Evolutionary conservation across 345 rosid genomes (phyloP).

Genomic region (Excoecaria agallocha): DNA sequence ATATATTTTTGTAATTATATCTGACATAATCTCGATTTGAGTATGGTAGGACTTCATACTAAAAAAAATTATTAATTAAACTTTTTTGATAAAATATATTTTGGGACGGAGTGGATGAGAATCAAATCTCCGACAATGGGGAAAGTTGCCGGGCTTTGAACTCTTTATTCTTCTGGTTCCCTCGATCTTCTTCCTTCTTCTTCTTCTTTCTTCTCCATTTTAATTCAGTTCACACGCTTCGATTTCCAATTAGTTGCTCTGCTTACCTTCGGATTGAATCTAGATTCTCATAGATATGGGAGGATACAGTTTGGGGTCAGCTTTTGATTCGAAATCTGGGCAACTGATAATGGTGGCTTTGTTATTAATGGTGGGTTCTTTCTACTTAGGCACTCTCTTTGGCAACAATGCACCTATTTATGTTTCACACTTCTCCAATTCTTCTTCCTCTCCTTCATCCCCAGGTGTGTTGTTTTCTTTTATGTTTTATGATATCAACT

Average conservation of each 20-base stretch:
- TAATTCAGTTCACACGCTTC: neutral
- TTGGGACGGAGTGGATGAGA: no score
- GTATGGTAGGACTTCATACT: no score
- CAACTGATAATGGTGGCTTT: slow-evolving; percentile 66
- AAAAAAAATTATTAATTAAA: no score
- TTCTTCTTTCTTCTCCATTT: neutral
- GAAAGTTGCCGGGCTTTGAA: no score
- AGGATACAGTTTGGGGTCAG: slow-evolving; percentile 46
- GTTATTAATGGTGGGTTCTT: slow-evolving; percentile 68
- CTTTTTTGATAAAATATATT: no score
- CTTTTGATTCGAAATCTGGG: slow-evolving; percentile 68
- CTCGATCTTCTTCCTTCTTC: neutral
- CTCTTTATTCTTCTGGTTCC: no score
- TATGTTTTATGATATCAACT: neutral
- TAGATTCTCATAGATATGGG: slow-evolving; percentile 42
- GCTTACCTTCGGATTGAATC: neutral
- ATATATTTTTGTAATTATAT: no score
- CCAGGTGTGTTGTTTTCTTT: slow-evolving; percentile 20
- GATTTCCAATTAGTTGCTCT: neutral
- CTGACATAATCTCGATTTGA: no score
- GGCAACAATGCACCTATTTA: slow-evolving; percentile 57
- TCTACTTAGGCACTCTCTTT: slow-evolving; percentile 75
- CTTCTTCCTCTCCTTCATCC: slow-evolving; percentile 24
- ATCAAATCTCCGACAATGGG: no score
- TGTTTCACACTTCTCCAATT: slow-evolving; percentile 32